Percentiles rank a stretch among this genome's conserved stretches.
phyloP scores from a whole-genome alignment of 2,329 filamentous ascomycete species.

The Sarocladiaceae sp. region DNA sequence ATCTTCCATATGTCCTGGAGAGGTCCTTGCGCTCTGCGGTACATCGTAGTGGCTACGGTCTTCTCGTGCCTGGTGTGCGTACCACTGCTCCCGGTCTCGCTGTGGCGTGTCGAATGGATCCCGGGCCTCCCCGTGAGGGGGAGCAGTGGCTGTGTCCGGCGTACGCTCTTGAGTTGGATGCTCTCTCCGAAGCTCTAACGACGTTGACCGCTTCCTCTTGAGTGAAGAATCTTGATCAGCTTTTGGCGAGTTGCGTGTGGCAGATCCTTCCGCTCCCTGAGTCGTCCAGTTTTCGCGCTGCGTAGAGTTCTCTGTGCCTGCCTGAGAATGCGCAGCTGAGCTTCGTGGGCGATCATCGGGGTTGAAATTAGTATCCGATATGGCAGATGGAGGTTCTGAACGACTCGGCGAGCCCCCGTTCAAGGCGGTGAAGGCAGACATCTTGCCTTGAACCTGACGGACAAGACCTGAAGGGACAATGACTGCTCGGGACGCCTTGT shows the following conservation, averaged over 20 bases:
- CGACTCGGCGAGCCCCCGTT: slow-evolving; percentile 45
- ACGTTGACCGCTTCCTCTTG: slow-evolving; percentile 68
- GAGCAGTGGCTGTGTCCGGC: slow-evolving; percentile 26
- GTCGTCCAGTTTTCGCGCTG: slow-evolving; percentile 36
- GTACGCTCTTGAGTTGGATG: slow-evolving; percentile 26
- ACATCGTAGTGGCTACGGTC: slow-evolving; percentile 43
- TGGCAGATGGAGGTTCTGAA: slow-evolving; percentile 28
- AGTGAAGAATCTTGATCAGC: slow-evolving; percentile 39
- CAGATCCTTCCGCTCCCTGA: slow-evolving; percentile 5
- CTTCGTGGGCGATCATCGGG: slow-evolving; percentile 28
- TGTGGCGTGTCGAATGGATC: slow-evolving; percentile 39
- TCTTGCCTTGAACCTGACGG: slow-evolving; percentile 18
- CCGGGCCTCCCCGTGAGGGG: slow-evolving; percentile 31
- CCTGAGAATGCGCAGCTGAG: slow-evolving; percentile 22
- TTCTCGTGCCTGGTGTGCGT: slow-evolving; percentile 41
- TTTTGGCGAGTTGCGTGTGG: slow-evolving; percentile 32
- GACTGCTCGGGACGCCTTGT: too few relatives aligned
- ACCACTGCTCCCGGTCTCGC: slow-evolving; percentile 48
- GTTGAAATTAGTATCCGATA: slow-evolving; percentile 24
- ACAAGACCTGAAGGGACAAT: slow-evolving; percentile 7
- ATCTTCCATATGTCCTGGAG: slow-evolving; percentile 46
- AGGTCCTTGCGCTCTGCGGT: slow-evolving; percentile 39
- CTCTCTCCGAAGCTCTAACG: slow-evolving; percentile 45
- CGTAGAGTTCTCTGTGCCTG: slow-evolving; percentile 16
- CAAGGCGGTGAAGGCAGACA: slow-evolving; percentile 50